Evolutionary conservation across 2,329 filamentous ascomycete genomes (phyloP).

Genomic region (Claviceps sp.): DNA sequence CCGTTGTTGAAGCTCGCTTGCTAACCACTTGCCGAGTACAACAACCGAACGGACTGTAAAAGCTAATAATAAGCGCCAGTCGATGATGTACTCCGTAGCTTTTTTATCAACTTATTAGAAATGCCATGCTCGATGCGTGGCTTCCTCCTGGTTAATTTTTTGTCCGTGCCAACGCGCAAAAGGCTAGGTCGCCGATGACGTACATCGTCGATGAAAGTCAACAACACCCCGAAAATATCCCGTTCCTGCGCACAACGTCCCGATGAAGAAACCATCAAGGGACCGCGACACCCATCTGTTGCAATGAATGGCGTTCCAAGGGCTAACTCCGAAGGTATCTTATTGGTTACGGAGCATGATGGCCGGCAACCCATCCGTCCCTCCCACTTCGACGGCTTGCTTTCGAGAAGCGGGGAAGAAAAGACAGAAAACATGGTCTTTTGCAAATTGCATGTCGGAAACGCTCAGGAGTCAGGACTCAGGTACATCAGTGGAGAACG

Average conservation of each 20-base stretch:
- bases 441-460: background rate
- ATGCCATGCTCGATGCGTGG: no score
- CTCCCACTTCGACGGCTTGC: background rate
- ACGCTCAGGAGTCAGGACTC: no score
- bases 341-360: background rate
- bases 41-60: background rate
- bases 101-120: no score
- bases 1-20: background rate
- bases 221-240: background rate
- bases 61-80: background rate
- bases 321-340: background rate
- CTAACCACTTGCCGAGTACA: background rate
- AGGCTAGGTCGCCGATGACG: background rate
- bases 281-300: no score
- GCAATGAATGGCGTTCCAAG: no score
- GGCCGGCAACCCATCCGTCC: background rate
- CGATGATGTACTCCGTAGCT: no score
- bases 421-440: background rate
- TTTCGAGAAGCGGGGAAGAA: conserved; percentile 6
- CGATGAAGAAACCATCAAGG: no score
- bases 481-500: background rate
- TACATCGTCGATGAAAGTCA: background rate
- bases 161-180: background rate
- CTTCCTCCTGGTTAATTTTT: no score
- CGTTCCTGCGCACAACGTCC: no score